phyloP scores from a whole-genome alignment of 768 basidiomycete genomes.

The button mushroom (Agaricus bisporus) region DNA sequence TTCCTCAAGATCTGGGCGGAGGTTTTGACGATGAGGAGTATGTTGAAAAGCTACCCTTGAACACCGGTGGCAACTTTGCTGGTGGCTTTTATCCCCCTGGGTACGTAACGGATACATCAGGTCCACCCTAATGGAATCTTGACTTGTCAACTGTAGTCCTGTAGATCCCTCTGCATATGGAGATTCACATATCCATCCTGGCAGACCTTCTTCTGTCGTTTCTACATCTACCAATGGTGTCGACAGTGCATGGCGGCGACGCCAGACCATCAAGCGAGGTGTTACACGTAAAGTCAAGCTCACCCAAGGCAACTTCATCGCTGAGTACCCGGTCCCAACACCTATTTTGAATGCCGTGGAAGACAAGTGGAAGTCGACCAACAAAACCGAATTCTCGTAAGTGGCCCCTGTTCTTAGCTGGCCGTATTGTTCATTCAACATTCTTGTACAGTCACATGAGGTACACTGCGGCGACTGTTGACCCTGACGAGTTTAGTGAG shows the following conservation, averaged over 20 bases:
- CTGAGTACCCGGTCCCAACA: slow-evolving; percentile 83
- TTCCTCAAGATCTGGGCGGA: slow-evolving; percentile 45
- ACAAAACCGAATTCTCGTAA: slow-evolving; percentile 87
- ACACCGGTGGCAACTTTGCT: slow-evolving; percentile 44
- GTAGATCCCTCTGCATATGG: slow-evolving; percentile 58
- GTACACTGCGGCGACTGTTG: slow-evolving; percentile 87
- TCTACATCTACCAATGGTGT: slow-evolving; percentile 51
- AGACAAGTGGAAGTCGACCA: slow-evolving; percentile 63
- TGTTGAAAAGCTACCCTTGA: slow-evolving; percentile 74
- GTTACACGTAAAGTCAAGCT: slow-evolving; percentile 94
- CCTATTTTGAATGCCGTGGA: slow-evolving; percentile 82
- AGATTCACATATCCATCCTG: slow-evolving; percentile 49
- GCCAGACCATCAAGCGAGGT: slow-evolving; percentile 87
- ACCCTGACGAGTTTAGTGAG: slow-evolving; percentile 83
- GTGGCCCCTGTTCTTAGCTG: slow-evolving; percentile 21
- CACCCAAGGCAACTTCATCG: slow-evolving; percentile 88
- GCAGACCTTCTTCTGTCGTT: slow-evolving; percentile 44
- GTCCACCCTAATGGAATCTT: slow-evolving; percentile 5
- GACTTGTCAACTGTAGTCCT: slow-evolving; percentile 21
- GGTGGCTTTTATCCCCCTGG: slow-evolving; percentile 72
- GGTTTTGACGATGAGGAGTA: slow-evolving; percentile 62
- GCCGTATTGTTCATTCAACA: neutral
- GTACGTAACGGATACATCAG: slow-evolving; percentile 34
- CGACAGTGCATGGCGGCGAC: slow-evolving; percentile 62
- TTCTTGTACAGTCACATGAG: slow-evolving; percentile 67